Conservation (phyloP, 2,329 filamentous ascomycete genomes). For the Elsinoe arachidis region DNA sequence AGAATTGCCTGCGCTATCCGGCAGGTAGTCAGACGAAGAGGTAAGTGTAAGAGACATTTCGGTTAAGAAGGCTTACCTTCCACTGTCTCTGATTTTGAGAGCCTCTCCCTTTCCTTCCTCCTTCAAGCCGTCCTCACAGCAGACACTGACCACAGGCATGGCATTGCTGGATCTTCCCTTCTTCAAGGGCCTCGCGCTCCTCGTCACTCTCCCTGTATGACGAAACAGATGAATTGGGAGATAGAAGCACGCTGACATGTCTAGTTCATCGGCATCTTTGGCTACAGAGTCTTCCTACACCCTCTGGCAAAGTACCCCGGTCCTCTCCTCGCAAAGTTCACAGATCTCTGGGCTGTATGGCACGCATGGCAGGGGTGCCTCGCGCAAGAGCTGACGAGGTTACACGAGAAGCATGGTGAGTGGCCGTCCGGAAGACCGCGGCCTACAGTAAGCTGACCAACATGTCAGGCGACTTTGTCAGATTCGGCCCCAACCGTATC, state of each 20-base stretch:
- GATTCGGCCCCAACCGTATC: slow-evolving; percentile 68
- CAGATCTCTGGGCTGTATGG: slow-evolving; percentile 23
- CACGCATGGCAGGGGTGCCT: slow-evolving; percentile 24
- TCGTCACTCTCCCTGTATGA: slow-evolving; percentile 5
- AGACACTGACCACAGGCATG: neutral
- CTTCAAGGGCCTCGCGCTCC: neutral
- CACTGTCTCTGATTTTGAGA: neutral
- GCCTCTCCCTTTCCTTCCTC: neutral
- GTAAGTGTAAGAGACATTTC: neutral
- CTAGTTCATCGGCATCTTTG: slow-evolving; percentile 1
- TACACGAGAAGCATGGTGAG: slow-evolving; percentile 58
- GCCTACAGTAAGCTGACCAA: neutral
- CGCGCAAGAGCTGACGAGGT: slow-evolving; percentile 37
- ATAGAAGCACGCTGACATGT: neutral
- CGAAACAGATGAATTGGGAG: too few species aligned
- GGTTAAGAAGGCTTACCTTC: neutral
- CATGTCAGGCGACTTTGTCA: slow-evolving; percentile 46
- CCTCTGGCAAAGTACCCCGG: slow-evolving; percentile 37
- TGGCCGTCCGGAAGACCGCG: neutral
- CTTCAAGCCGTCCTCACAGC: neutral
- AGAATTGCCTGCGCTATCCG: neutral
- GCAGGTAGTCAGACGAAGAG: neutral
- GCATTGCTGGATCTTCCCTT: slow-evolving; percentile 1
- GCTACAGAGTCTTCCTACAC: slow-evolving; percentile 36
- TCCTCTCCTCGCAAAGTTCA: slow-evolving; percentile 28